Conservation (phyloP, 129 eudicot species). For the Saussurea involucrata region DNA sequence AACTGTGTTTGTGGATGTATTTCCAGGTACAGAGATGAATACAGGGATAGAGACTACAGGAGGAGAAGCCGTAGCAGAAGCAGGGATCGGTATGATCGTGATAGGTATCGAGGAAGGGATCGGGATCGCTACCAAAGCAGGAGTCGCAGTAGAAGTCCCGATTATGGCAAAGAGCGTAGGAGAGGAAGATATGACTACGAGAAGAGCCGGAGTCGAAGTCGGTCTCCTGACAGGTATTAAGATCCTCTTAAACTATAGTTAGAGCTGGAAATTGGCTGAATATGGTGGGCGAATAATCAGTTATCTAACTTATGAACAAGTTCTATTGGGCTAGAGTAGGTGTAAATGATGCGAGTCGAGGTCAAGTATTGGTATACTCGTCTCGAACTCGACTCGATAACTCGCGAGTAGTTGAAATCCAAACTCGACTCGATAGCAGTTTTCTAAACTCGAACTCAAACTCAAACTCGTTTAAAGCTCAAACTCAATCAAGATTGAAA, state of each 20-base stretch:
- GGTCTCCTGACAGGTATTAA: conserved; percentile 55
- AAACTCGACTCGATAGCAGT: no score
- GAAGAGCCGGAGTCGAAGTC: conserved; percentile 58
- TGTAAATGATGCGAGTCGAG: no score
- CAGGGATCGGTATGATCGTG: conserved; percentile 58
- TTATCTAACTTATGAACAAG: not conserved
- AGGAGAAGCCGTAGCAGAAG: conserved; percentile 83
- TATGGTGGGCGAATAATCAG: not conserved
- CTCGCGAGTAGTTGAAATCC: no score
- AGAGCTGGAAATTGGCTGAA: not conserved
- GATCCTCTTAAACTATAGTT: not conserved
- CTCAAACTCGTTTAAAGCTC: no score
- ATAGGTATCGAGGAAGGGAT: conserved; percentile 50
- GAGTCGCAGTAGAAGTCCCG: conserved; percentile 73
- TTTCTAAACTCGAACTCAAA: no score
- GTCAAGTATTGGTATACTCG: no score
- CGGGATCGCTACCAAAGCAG: conserved; percentile 53
- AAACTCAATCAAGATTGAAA: no score
- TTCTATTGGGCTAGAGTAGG: not conserved
- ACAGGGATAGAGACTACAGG: conserved; percentile 56
- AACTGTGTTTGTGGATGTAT: not conserved
- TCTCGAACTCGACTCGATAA: no score
- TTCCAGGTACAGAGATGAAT: conserved; percentile 50
- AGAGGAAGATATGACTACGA: conserved; percentile 62
- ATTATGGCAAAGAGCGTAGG: conserved; percentile 47